phyloP scores from a whole-genome alignment of 129 eudicot genomes.

The Tanacetum coccineum region DNA sequence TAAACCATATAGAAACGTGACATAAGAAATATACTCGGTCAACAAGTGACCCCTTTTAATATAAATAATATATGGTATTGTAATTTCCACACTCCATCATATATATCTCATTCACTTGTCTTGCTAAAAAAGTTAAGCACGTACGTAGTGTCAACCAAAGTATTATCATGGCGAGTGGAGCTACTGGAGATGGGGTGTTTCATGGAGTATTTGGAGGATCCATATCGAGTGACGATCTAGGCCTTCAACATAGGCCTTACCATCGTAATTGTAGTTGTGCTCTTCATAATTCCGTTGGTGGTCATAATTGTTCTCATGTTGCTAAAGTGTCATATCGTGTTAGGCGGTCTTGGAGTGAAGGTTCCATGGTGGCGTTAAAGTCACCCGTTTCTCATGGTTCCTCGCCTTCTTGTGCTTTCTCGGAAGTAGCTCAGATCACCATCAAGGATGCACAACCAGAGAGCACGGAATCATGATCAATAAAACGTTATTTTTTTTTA shows the following conservation, averaged over 20 bases:
- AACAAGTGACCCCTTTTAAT: slow-evolving; percentile 5
- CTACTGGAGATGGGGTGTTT: slow-evolving; percentile 40
- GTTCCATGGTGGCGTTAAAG: slow-evolving; percentile 29
- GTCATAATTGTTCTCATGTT: slow-evolving; percentile 12
- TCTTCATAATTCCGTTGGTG: slow-evolving; percentile 36
- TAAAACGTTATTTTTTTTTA: neutral
- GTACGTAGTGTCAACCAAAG: slow-evolving; percentile 1
- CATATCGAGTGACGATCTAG: slow-evolving; percentile 37
- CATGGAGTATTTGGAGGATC: slow-evolving; percentile 37
- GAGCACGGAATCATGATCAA: neutral
- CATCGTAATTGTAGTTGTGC: slow-evolving; percentile 65
- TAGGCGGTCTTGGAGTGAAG: slow-evolving; percentile 50
- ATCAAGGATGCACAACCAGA: neutral
- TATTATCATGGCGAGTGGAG: slow-evolving; percentile 37
- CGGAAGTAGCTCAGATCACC: neutral
- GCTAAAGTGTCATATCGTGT: slow-evolving; percentile 41
- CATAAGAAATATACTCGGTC: slow-evolving; percentile 21
- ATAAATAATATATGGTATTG: slow-evolving; percentile 3
- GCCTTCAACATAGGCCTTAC: slow-evolving; percentile 44
- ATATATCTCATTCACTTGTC: slow-evolving; percentile 18
- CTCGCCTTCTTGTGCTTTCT: slow-evolving; percentile 15
- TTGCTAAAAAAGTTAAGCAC: neutral
- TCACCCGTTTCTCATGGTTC: slow-evolving; percentile 2
- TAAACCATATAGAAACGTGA: neutral
- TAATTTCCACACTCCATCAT: slow-evolving; percentile 27